phyloP scores from a whole-genome alignment of 352 stramenopile species.

The Phytophthora hybrid region DNA sequence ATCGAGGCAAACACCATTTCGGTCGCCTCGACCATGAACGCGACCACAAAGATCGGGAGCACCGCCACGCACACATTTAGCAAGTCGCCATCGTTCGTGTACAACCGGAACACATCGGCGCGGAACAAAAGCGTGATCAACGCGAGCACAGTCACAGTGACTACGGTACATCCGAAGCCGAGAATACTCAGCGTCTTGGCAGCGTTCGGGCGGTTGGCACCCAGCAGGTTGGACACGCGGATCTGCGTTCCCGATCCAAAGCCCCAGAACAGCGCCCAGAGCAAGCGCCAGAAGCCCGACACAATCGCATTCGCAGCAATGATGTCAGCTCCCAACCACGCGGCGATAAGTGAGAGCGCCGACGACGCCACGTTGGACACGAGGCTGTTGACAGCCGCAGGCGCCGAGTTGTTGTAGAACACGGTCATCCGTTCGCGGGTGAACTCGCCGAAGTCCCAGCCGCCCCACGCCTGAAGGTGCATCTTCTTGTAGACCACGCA shows the following conservation, averaged over 20 bases:
- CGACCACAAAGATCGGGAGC: slow-evolving; percentile 38
- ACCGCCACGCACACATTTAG: slow-evolving; percentile 29
- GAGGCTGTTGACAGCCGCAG: slow-evolving; percentile 37
- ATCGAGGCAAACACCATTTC: slow-evolving; percentile 44
- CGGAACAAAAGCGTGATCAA: slow-evolving; percentile 31
- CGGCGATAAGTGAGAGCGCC: slow-evolving; percentile 33
- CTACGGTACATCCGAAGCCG: slow-evolving; percentile 34
- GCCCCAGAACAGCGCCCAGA: slow-evolving; percentile 42
- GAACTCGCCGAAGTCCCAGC: slow-evolving; percentile 37
- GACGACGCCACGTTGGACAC: slow-evolving; percentile 36
- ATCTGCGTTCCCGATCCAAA: slow-evolving; percentile 40
- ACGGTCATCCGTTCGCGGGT: slow-evolving; percentile 37
- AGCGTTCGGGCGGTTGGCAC: slow-evolving; percentile 35
- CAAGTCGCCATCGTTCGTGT: slow-evolving; percentile 40
- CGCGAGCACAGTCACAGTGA: slow-evolving; percentile 35
- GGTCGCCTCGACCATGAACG: slow-evolving; percentile 41
- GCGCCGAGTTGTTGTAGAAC: slow-evolving; percentile 41
- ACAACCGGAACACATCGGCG: slow-evolving; percentile 36
- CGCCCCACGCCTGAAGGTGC: slow-evolving; percentile 30
- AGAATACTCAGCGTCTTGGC: slow-evolving; percentile 37
- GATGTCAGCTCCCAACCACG: slow-evolving; percentile 31
- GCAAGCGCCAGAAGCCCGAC: slow-evolving; percentile 39
- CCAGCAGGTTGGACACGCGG: slow-evolving; percentile 37
- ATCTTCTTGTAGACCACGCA: slow-evolving; percentile 44
- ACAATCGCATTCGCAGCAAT: slow-evolving; percentile 40